Evolutionary conservation across 163 green algal genomes (phyloP), one percentile per base, ranked within the genome.

Genomic region (Chlamydomonas reinhardtii): DNA sequence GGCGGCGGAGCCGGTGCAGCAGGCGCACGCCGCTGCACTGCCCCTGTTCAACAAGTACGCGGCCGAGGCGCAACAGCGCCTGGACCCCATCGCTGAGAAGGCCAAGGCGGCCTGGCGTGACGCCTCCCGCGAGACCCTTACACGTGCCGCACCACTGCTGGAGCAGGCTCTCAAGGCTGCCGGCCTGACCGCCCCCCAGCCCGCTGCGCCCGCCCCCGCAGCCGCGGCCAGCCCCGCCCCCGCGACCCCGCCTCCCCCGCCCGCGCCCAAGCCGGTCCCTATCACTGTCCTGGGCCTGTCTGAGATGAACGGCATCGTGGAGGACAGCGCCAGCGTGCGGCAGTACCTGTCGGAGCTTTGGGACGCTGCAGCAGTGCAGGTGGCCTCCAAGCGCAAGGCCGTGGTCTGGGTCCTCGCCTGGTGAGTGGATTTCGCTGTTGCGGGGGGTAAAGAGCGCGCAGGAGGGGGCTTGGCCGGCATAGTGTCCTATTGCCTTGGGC

Each of bases 281-380:
- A 69, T 84, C 43, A n/a, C 31, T 16, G 71, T 34, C 27, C 11
- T 83, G 6, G 9, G 31, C 8, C 48, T 37, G 34, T 6, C 16
- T 12, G 79, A 72, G n/a, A 56, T 86, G 24, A 11, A 65, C 35
- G 17, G 35, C 6, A 11, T 86, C 0, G 14, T 86, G 27, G 59
- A 86, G 14, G 31, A 68, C 31, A 72, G 35, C 34, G 4, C 70
- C 2, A 19, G 19, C 4, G 19, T 19, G 24, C 81, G 32, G 31
- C 69, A 86, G 37, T 61, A 82, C 31, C 8, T 54, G n/a, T 59
- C 32, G 43, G 82, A 82, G n/a, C 43, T 82, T n/a, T 87, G 72
- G 72, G 59, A 39, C 20, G 31, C 52, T 2, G 82, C 72, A 0
- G 71, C 25, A 15, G 25, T 19, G 27, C 32, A 87, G 32, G 34